phyloP scores from a whole-genome alignment of 352 stramenopile genomes.

The Globisporangium abappressorium region DNA sequence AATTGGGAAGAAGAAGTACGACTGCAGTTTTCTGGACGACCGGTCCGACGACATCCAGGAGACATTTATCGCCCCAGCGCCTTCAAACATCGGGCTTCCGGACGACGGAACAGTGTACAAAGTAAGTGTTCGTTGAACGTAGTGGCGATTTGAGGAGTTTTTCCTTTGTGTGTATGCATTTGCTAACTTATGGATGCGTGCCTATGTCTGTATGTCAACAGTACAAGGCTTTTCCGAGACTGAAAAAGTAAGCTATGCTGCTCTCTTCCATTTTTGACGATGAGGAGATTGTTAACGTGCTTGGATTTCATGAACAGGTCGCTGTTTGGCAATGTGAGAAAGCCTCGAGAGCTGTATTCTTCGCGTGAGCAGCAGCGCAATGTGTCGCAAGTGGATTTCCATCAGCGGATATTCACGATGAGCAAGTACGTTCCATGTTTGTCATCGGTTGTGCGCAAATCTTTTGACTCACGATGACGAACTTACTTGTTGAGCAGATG shows the following conservation, averaged over 20 bases:
- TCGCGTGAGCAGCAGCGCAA: slow-evolving; percentile 74
- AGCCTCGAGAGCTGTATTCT: slow-evolving; percentile 68
- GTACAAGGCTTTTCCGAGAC: slow-evolving; percentile 76
- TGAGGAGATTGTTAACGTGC: background rate
- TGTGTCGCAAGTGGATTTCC: slow-evolving; percentile 66
- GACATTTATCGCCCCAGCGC: slow-evolving; percentile 77
- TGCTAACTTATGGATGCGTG: background rate
- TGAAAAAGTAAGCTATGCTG: slow-evolving; percentile 60
- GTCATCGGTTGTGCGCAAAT: background rate
- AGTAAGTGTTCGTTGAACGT: slow-evolving; percentile 27
- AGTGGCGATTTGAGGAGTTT: background rate
- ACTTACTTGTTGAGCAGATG: slow-evolving; percentile 24
- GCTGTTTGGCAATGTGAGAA: slow-evolving; percentile 71
- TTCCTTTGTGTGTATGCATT: background rate
- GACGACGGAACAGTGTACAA: slow-evolving; percentile 76
- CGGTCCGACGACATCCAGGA: slow-evolving; percentile 71
- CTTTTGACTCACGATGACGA: background rate
- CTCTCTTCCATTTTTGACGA: background rate
- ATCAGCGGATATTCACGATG: slow-evolving; percentile 66
- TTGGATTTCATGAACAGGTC: slow-evolving; percentile 24
- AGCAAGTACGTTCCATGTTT: slow-evolving; percentile 37
- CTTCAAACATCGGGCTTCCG: slow-evolving; percentile 76
- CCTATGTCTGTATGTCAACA: slow-evolving; percentile 16
- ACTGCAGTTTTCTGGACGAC: slow-evolving; percentile 82
- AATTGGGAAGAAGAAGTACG: slow-evolving; percentile 81